Evolutionary conservation across 1,284 basidiomycete genomes (phyloP).

Genomic region (Melampsora larici-populina): DNA sequence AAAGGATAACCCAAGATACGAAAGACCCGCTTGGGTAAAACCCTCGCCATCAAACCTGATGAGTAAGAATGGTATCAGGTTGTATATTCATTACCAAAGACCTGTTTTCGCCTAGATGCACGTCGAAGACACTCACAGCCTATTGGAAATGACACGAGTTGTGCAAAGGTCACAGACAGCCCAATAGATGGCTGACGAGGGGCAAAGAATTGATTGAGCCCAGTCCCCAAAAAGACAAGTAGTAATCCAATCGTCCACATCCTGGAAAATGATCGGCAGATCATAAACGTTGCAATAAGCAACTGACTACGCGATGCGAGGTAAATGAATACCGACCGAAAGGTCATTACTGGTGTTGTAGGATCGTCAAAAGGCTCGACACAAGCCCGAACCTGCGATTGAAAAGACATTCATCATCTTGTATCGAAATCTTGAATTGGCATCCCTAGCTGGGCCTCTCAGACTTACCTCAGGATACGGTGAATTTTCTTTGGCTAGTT

Average conservation of each 20-base stretch:
- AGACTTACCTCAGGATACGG: conserved; percentile 11
- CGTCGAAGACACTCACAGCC: conserved; percentile 17
- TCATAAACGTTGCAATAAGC: too few species aligned
- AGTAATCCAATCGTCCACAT: conserved; percentile 41
- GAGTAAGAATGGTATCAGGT: background rate
- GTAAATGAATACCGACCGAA: background rate
- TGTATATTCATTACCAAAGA: background rate
- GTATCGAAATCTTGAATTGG: background rate
- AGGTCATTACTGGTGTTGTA: background rate
- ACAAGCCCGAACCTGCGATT: background rate
- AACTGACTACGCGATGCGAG: background rate
- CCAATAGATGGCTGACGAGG: conserved; percentile 28
- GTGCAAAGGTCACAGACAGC: conserved; percentile 34
- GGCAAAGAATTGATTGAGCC: conserved; percentile 38
- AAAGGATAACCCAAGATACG: conserved; percentile 12
- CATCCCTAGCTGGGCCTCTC: background rate
- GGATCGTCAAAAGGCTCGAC: background rate
- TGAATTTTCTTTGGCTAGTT: background rate
- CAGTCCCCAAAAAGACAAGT: conserved; percentile 29
- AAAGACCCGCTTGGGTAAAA: conserved; percentile 13
- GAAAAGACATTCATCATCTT: too few species aligned
- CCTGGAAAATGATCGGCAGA: background rate
- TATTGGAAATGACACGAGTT: conserved; percentile 37
- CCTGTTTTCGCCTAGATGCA: background rate
- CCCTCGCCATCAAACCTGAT: conserved; percentile 27